Evolutionary conservation across 1,139 yeast species (phyloP), one percentile per base, ranked within the genome.

Genomic region (Saccharomyces pastorianus): DNA sequence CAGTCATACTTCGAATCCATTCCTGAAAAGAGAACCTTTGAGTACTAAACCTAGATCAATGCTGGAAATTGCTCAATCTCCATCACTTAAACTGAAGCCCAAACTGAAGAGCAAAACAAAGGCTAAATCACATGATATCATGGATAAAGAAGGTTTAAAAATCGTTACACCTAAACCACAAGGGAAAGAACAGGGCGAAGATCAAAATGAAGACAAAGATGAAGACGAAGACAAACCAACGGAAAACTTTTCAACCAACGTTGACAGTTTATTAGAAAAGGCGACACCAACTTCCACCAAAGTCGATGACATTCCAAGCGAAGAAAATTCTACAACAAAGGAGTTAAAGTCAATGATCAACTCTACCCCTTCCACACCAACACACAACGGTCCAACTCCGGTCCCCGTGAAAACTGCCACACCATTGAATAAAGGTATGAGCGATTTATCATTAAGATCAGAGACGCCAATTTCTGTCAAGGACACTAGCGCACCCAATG

Each of bases 31-130:
- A n/a, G 51, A 42, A 9, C 25, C 42, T 4, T 8, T 38, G 2
- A n/a, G 11, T 7, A 14, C 47, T 13, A 59, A 58, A 48, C 62
- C 65, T 14, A 58, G 66, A 47, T 63, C 66, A 4, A 62, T 63
- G 65, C 60, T 63, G 6, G 66, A 63, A 34, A 63, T 63, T 49
- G 66, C 65, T 2, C 59, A 60, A 49, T 54, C 64, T n/a, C 66
- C 65, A 4, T 26, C 25, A 9, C 20, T 32, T 6, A 41, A 29
- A 51, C 28, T 20, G 13, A 46, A 46, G 23, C 8, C 44, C 17
- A n/a, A 13, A n/a, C 25, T 29, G 25, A 31, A 26, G 9, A n/a
- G 13, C 13, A 27, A 8, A 11, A 7, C 49, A 8, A 47, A 47
- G 49, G 13, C 28, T n/a, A 26, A 38, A 42, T n/a, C 44, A 25